Percentiles rank a stretch among this genome's conserved stretches.
Evolutionary conservation across 1,284 basidiomycete species (phyloP).

Genomic region (Pseudomicrostroma phylloplanum): DNA sequence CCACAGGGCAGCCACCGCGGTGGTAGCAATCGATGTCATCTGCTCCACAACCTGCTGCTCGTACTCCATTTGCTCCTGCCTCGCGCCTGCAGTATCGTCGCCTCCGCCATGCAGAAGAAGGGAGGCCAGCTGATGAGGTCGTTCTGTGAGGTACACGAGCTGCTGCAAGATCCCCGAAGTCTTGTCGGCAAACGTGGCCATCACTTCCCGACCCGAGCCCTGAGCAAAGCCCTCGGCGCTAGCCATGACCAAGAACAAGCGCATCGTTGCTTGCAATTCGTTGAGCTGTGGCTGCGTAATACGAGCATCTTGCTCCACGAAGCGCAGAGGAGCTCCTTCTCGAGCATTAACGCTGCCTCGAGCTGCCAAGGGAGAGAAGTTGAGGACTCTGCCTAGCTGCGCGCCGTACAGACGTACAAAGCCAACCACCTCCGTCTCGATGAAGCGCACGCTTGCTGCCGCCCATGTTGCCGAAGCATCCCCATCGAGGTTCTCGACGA

Average conservation of each 20-base stretch:
- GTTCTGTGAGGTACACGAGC: slow-evolving; percentile 78
- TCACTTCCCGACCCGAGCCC: slow-evolving; percentile 14
- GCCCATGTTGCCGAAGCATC: neutral
- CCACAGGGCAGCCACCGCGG: slow-evolving; percentile 61
- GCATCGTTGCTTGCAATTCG: slow-evolving; percentile 56
- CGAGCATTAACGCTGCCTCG: neutral
- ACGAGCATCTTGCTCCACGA: neutral
- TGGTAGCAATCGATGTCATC: slow-evolving; percentile 53
- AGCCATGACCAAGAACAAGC: slow-evolving; percentile 59
- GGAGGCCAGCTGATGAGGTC: slow-evolving; percentile 76
- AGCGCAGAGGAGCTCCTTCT: neutral
- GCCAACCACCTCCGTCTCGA: slow-evolving; percentile 75
- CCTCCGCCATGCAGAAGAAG: slow-evolving; percentile 54
- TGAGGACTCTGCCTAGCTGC: slow-evolving; percentile 69
- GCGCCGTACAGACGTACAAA: slow-evolving; percentile 76
- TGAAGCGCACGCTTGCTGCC: slow-evolving; percentile 65
- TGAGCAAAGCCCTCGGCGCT: neutral
- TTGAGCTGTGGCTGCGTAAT: slow-evolving; percentile 19
- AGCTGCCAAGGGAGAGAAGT: slow-evolving; percentile 61
- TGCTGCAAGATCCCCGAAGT: slow-evolving; percentile 74
- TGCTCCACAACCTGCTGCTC: neutral
- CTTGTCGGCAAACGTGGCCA: slow-evolving; percentile 63
- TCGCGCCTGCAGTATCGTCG: neutral
- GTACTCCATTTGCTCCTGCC: neutral
- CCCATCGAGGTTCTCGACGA: slow-evolving; percentile 60